Percentiles rank a stretch among this genome's conserved stretches.
phyloP scores from a whole-genome alignment of 1,284 basidiomycete species.

The Leccinum angustisporum region DNA sequence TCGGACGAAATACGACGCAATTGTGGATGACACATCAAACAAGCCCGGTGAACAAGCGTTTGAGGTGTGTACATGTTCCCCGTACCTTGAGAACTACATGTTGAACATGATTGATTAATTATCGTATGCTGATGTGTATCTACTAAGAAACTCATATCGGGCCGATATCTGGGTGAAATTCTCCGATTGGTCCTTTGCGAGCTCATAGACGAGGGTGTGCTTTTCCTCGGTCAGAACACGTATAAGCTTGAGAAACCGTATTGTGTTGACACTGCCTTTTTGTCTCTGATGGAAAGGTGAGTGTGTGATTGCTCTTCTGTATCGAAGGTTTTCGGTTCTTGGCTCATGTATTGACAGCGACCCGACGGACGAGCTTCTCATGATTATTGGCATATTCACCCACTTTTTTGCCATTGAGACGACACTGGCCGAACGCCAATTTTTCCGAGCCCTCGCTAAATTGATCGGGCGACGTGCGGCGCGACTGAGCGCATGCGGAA shows the following conservation, averaged over 20 bases:
- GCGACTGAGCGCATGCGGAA: conserved; percentile 87
- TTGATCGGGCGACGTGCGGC: conserved; percentile 90
- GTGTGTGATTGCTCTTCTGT: conserved; percentile 12
- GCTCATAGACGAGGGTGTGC: conserved; percentile 93
- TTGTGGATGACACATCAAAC: conserved; percentile 92
- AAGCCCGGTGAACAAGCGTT: conserved; percentile 96
- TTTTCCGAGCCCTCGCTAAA: conserved; percentile 90
- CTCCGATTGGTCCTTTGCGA: conserved; percentile 92
- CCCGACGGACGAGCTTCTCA: conserved; percentile 95
- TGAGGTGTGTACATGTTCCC: conserved; percentile 48
- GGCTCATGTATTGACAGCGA: conserved; percentile 54
- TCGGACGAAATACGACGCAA: conserved; percentile 91
- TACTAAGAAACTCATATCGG: conserved; percentile 92
- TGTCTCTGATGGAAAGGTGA: conserved; percentile 92
- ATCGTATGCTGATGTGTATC: neutral
- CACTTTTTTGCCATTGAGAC: conserved; percentile 96
- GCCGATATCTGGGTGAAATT: conserved; percentile 96
- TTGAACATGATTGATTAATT: conserved; percentile 1
- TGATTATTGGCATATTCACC: conserved; percentile 94
- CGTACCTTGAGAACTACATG: neutral
- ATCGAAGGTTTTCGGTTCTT: neutral
- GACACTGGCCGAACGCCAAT: conserved; percentile 90
- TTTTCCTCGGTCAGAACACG: conserved; percentile 97
- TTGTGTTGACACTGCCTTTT: conserved; percentile 94
- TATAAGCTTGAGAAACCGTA: conserved; percentile 96